Evolutionary conservation across 352 stramenopile species (phyloP), one percentile per base, ranked within the genome.

Genomic region (Aphanomyces cochlioides): DNA sequence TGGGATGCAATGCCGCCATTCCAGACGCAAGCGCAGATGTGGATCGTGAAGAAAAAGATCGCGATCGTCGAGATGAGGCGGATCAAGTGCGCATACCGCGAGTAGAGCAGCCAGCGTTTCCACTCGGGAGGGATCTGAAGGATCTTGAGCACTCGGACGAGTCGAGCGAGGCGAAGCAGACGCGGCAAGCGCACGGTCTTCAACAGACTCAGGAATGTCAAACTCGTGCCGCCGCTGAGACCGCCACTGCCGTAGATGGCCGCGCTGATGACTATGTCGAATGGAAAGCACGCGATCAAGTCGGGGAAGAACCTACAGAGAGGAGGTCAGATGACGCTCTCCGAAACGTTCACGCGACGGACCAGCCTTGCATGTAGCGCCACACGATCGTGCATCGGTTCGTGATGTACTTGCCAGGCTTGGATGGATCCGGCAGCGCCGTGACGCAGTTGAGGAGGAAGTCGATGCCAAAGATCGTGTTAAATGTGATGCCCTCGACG

Each of bases 11-110:
- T 74, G 15, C 75, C 53, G 3, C 81, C 84, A 50, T 80, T 89
- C 88, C 88, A 95, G 36, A 90, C 80, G 63, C 88, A 95, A 7
- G 86, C 88, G 3, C 83, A 69, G 63, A 89, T 88, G 67, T 95
- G 88, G 54, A 92, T 92, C 28, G 90, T 78, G 21, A 92, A 74
- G 17, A 92, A 59, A 40, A 95, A 90, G 19, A 74, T 34, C 0
- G 78, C 39, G 1, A 88, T 63, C 47, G 87, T 74, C 3, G 75
- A 77, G 6, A 83, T 59, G 4, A 93, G 76, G 13, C 85, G 76
- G 3, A 92, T 70, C 28, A 93, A 74, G 59, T 93, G 91, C 3
- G 84, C 83, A 39, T 93, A 84, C 0, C 85, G 84, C 15, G 85
- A 93, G 73, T 93, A 90, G 53, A 90, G 83, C 3, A 93, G 69